Evolutionary conservation across 2,329 filamentous ascomycete species (phyloP), one percentile per base, ranked within the genome.

Genomic region (Claviceps capensis): DNA sequence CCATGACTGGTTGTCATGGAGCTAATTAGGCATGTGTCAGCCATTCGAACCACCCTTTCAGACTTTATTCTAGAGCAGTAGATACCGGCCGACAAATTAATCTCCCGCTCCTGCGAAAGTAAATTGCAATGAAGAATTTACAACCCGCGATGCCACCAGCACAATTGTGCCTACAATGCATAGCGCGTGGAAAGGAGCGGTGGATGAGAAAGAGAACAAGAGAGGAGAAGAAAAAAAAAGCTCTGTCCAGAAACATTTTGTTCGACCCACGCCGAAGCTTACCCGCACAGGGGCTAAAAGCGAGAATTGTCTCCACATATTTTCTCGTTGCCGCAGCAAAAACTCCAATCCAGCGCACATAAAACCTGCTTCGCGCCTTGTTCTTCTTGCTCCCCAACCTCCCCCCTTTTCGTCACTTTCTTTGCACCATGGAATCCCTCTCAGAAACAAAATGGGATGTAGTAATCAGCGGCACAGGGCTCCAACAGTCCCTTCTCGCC

Each of bases 21-120:
- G 30, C 45, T 46, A 36, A 36, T 19, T 14, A 17, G 40, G 61
- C 61, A 73, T 87, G 82, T 87, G 78, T 81, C 82, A 78, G 82
- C 81, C 81, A 82, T 83, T 86, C 85, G 85, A 88, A 84, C 85
- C 75, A 82, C 84, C 82, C 82, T 81, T 79, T 87, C 85, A 88
- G 74, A 74, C 67, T 69, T 70, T 69, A 82, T 79, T 88, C 84
- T 77, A 86, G 82, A 82, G 84, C 82, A 86, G 85, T 83, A 88
- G 85, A 88, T 88, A 88, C 85, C 83, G 82, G 82, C 80, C 75
- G 83, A 79, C 67, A 63, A 61, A 61, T 79, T 68, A 60, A 70
- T 86, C 81, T 86, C 67, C 76, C 82, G 78, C 81, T 75, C 77
- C 73, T 70, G 70, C 66, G 56, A 59, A 58, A 19, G 48, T 42